A percentile compares a stretch with the other conserved stretches of the same genome.
phyloP scores from a whole-genome alignment of 495 filamentous ascomycete genomes.

The Tuber brumale region DNA sequence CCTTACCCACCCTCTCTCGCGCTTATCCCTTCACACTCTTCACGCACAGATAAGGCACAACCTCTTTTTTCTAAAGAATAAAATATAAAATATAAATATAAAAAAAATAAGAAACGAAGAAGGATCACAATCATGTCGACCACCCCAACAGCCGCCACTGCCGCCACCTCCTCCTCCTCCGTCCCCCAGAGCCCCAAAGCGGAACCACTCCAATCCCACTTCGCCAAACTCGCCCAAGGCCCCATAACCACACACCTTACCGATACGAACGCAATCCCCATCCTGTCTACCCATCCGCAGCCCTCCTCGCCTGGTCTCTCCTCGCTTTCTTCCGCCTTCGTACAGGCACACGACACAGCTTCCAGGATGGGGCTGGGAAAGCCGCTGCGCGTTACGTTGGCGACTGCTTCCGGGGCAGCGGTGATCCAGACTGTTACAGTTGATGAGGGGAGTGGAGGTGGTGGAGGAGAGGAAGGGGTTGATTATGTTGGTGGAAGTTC shows the following conservation, averaged over 20 bases:
- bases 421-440: slow-evolving; percentile 39
- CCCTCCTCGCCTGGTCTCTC: slow-evolving; percentile 23
- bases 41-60: not conserved
- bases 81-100: not conserved
- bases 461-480: slow-evolving; percentile 10
- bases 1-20: slow-evolving; percentile 9
- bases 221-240: slow-evolving; percentile 25
- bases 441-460: slow-evolving; percentile 9
- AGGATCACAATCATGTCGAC: not conserved
- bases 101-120: not conserved
- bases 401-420: slow-evolving; percentile 30
- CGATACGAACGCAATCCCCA: slow-evolving; percentile 37
- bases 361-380: slow-evolving; percentile 39
- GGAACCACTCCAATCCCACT: slow-evolving; percentile 30
- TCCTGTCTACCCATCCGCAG: slow-evolving; percentile 28
- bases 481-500: slow-evolving; percentile 10
- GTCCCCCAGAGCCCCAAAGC: slow-evolving; percentile 1
- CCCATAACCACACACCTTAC: slow-evolving; percentile 36
- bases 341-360: slow-evolving; percentile 40
- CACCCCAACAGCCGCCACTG: not conserved
- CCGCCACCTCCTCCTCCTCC: not conserved
- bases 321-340: slow-evolving; percentile 34
- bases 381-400: slow-evolving; percentile 35
- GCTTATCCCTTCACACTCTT: not conserved
- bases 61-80: not conserved